Base-by-base conservation (phyloP, 2,329 filamentous ascomycete genomes). In the Drechslerella dactyloides region DNA sequence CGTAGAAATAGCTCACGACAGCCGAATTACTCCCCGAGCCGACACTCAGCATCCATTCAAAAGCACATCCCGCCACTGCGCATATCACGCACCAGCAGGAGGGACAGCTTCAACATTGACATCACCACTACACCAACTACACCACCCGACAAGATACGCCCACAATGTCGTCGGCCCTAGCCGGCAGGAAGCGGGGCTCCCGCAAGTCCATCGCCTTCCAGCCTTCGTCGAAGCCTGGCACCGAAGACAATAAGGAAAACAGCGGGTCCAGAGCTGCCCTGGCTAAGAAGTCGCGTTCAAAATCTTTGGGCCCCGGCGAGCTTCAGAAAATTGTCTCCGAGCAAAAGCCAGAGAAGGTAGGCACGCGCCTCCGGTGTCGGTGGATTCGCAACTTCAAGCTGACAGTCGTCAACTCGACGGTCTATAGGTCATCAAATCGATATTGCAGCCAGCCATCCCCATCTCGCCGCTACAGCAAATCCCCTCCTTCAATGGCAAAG, bases 301-400 rank as follows among this genome's bases (percentile, higher is more conserved):
- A 97, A 83, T 97, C 93, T 81, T 88, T 99, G 75, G 94, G 94
- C 1, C 93, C 94, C 15, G 94, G 93, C 56, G 92, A 93, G 24
- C 81, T 96, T 51, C 92, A 96, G 82, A 88, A 89, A 1, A 35
- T 54, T 3, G 27, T 58, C n/a, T 17, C 52, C 7, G 69, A 68
- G 19, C 50, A 73, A 24, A 73, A 68, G 65, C 83, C 54, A 33
- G 68, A 72, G 23, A 72, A 65, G 51, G 68, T 72, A 52, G 17
- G 24, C 8, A n/a, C 21, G 2, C 27, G 8, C 37, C 8, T 37
- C 6, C 13, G 8, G 13, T 30, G 1, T 30, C 23, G 21, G 2
- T 8, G 13, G 21, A 15, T 23, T 13, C 40, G 5, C 2, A 13
- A 52, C 33, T 30, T 42, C 17, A 13, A 42, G 21, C 61, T 65